A percentile compares a stretch with the other conserved stretches of the same genome.
These are phyloP conservation scores for Aspergillus carbonarius DNA, from an alignment of 2,329 filamentous ascomycete genomes.

Conservation along the genomic window DNA sequence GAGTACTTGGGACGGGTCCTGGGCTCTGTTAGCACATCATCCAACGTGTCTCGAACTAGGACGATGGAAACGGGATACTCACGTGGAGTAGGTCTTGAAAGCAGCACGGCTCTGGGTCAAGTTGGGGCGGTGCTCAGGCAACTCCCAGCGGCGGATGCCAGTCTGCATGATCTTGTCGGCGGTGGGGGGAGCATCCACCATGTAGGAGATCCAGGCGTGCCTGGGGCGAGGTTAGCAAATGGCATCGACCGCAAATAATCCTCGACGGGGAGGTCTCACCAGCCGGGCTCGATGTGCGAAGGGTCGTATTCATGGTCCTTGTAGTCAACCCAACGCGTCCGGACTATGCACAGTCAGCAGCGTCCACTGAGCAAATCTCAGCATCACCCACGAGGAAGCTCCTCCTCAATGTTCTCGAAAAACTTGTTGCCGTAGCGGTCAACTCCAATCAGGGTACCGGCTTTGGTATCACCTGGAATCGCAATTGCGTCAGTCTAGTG, in stretches of 20 bases:
- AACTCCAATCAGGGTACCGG: conserved; percentile 76
- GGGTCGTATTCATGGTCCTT: conserved; percentile 69
- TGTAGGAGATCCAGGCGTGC: conserved; percentile 97
- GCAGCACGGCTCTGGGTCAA: conserved; percentile 73
- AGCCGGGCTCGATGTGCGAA: conserved; percentile 84
- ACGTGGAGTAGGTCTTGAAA: conserved; percentile 96
- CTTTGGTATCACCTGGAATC: conserved; percentile 85
- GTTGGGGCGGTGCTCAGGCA: conserved; percentile 69
- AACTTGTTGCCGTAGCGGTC: conserved; percentile 97
- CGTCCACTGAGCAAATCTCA: conserved; percentile 6
- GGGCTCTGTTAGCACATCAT: not conserved
- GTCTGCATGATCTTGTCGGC: conserved; percentile 71
- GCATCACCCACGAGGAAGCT: conserved; percentile 72
- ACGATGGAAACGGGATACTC: conserved; percentile 44
- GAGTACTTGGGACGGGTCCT: conserved; percentile 36
- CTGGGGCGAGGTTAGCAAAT: conserved; percentile 33
- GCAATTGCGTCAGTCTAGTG: conserved; percentile 25
- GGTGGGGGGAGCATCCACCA: conserved; percentile 80
- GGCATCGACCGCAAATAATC: not conserved
- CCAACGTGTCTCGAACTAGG: not conserved
- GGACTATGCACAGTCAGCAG: conserved; percentile 57
- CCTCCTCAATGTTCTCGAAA: conserved; percentile 87
- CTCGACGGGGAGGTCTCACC: conserved; percentile 49
- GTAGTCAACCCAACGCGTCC: conserved; percentile 97
- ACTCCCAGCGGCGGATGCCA: conserved; percentile 72